Percentiles rank a stretch among this genome's conserved stretches.
Evolutionary conservation across 768 basidiomycete species (phyloP).

Genomic region (Auriscalpium microsporum): DNA sequence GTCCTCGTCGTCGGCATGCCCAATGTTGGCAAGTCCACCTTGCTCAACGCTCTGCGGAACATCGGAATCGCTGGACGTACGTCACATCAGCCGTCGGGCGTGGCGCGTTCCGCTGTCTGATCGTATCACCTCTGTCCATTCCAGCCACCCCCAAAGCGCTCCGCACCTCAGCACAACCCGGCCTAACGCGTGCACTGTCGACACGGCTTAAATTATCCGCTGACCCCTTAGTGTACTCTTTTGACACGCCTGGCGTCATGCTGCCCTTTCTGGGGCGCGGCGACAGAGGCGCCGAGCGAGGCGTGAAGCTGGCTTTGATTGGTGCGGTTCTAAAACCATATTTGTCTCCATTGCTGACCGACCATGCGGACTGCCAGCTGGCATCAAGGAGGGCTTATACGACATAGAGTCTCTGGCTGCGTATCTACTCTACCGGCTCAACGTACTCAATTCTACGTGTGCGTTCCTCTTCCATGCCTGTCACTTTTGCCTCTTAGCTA

Average conservation of each 20-base stretch:
- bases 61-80: conserved; percentile 83
- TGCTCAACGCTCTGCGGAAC: conserved; percentile 83
- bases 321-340: conserved; percentile 42
- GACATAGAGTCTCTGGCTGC: conserved; percentile 77
- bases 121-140: background rate
- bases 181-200: conserved; percentile 82
- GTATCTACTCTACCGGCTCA: conserved; percentile 82
- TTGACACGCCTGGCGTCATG: conserved; percentile 97
- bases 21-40: conserved; percentile 94
- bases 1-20: conserved; percentile 98
- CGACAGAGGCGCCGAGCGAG: conserved; percentile 78
- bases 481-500: background rate
- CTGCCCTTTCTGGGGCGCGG: conserved; percentile 88
- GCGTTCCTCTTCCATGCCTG: conserved; percentile 21
- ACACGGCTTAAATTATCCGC: conserved; percentile 80
- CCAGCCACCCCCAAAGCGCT: conserved; percentile 81
- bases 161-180: conserved; percentile 81
- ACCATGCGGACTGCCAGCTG: conserved; percentile 42
- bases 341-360: background rate
- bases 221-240: conserved; percentile 82
- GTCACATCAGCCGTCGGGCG: conserved; percentile 21
- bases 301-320: conserved; percentile 87
- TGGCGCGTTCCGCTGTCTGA: background rate
- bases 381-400: conserved; percentile 90
- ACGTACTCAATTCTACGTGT: conserved; percentile 67